A percentile compares a stretch with the other conserved stretches of the same genome.
Evolutionary conservation across 78 protist species (phyloP).

Genomic region (Cyanophora paradoxa): DNA sequence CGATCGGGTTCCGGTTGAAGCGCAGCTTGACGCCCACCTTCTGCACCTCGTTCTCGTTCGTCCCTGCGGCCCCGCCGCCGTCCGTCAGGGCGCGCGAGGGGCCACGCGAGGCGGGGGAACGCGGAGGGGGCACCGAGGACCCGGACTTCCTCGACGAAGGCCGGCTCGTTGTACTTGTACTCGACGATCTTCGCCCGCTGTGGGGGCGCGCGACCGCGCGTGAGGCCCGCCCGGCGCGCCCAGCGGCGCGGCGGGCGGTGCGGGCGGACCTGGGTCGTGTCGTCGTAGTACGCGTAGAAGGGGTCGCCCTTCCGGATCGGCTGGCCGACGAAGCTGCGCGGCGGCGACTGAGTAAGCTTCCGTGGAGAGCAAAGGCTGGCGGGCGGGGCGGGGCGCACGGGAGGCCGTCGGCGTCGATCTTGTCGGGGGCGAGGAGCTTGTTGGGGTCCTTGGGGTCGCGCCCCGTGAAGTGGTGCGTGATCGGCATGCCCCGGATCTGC

Average conservation of each 20-base stretch:
- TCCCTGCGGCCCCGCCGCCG: too few relatives aligned
- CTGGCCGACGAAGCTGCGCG: slow-evolving; percentile 42
- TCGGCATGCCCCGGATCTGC: too few relatives aligned
- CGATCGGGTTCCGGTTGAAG: slow-evolving; percentile 62
- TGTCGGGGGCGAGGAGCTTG: not conserved
- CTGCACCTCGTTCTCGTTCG: not conserved
- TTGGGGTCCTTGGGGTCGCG: too few relatives aligned
- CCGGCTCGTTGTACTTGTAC: not conserved
- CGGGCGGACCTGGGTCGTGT: not conserved
- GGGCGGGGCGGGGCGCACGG: too few relatives aligned
- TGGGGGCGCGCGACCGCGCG: too few relatives aligned
- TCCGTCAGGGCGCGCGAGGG: too few relatives aligned
- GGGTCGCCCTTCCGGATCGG: slow-evolving; percentile 38
- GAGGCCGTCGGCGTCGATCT: slow-evolving; percentile 58
- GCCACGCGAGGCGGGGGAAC: not conserved
- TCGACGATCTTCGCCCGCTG: too few relatives aligned
- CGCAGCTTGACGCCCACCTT: slow-evolving; percentile 29
- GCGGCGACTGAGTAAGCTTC: too few relatives aligned
- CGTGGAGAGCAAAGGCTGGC: too few relatives aligned
- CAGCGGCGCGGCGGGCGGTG: too few relatives aligned
- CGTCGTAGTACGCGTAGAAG: slow-evolving; percentile 13
- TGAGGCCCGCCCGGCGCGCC: too few relatives aligned
- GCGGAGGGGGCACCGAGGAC: slow-evolving; percentile 18
- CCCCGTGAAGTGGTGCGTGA: not conserved
- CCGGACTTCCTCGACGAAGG: slow-evolving; percentile 27